A percentile compares a stretch with the other conserved stretches of the same genome.
These are phyloP conservation scores for Sabuloglossum arenarium DNA, from an alignment of 495 filamentous ascomycete genomes.

Conservation along the genomic window DNA sequence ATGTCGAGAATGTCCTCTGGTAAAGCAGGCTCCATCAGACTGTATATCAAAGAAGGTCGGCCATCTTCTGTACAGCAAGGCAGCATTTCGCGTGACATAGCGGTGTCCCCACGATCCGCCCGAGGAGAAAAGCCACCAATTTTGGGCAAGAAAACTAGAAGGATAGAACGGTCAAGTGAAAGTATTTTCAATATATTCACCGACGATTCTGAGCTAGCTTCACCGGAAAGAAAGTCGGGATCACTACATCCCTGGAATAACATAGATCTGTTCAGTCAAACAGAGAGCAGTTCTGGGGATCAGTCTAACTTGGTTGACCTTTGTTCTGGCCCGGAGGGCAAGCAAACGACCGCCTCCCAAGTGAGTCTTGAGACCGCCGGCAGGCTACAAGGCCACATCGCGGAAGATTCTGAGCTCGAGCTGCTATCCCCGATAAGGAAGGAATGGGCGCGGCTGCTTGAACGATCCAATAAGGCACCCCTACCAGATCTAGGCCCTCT, in stretches of 20 bases:
- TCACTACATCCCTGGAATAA: not conserved
- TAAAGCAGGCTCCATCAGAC: not conserved
- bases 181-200: not conserved
- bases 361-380: not conserved
- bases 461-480: not conserved
- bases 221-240: not conserved
- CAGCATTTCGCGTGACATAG: not conserved
- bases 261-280: not conserved
- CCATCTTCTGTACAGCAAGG: not conserved
- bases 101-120: not conserved
- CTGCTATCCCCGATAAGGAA: not conserved
- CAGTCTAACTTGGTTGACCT: not conserved
- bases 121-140: not conserved
- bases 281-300: not conserved
- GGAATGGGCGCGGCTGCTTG: not conserved
- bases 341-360: not conserved
- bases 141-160: not conserved
- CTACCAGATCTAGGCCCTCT: not conserved
- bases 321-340: not conserved
- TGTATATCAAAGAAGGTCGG: not conserved
- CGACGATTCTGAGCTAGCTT: not conserved
- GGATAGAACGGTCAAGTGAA: not conserved
- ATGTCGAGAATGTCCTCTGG: not conserved
- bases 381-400: not conserved
- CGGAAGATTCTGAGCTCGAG: not conserved